These are phyloP conservation scores for Astrocystis sublimbata DNA, from an alignment of 495 filamentous ascomycete species.

Conservation along the genomic window DNA sequence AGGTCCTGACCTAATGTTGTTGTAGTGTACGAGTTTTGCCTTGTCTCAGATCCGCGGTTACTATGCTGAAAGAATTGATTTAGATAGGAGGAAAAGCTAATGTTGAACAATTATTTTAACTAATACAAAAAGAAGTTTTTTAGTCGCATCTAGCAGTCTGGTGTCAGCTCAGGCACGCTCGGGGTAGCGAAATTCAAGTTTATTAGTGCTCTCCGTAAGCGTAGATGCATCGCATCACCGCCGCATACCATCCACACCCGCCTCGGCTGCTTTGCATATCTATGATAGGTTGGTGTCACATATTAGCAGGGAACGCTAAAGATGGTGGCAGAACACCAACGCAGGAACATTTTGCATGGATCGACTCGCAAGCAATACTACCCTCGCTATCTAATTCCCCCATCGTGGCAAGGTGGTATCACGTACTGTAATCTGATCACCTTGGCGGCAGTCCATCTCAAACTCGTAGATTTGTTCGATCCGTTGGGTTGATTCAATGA, in stretches of 20 bases:
- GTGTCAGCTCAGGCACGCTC: too few species aligned
- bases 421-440: neutral
- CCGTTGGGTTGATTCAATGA: too few species aligned
- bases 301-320: constrained; percentile 12
- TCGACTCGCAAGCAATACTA: constrained; percentile 1
- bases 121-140: too few species aligned
- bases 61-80: too few species aligned
- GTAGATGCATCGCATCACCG: too few species aligned
- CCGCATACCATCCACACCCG: neutral
- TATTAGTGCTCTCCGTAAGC: too few species aligned
- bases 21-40: neutral
- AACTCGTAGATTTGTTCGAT: neutral
- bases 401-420: neutral
- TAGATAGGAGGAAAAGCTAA: too few species aligned
- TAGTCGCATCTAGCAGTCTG: too few species aligned
- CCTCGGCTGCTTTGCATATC: neutral
- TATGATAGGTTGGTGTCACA: neutral
- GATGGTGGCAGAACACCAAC: constrained; percentile 16
- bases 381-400: neutral
- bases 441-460: neutral
- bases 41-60: neutral
- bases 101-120: too few species aligned
- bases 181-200: too few species aligned
- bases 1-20: neutral
- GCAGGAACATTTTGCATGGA: constrained; percentile 15